phyloP scores from a whole-genome alignment of 179 eudicot genomes.

The Patellifolia procumbens region DNA sequence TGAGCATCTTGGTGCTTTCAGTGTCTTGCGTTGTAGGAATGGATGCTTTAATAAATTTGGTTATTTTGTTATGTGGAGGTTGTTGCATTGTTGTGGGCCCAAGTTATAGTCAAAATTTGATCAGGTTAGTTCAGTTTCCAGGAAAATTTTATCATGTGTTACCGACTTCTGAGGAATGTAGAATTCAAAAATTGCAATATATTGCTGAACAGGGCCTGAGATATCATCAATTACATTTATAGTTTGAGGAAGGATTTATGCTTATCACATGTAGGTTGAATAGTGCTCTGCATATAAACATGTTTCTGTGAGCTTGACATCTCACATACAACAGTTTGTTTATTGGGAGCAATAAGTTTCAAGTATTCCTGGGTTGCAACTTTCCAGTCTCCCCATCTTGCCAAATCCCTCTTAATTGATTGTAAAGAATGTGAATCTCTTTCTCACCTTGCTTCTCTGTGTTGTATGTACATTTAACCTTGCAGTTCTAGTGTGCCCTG shows the following conservation, averaged over 20 bases:
- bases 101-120: not conserved
- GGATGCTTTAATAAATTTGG: not conserved
- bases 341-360: not conserved
- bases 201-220: not conserved
- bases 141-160: not conserved
- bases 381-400: constrained; percentile 4
- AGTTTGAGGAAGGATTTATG: not conserved
- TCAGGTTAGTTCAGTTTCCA: not conserved
- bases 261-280: not conserved
- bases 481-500: constrained; percentile 4
- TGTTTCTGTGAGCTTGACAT: not conserved
- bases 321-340: not conserved
- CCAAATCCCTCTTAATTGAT: constrained; percentile 5
- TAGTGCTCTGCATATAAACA: not conserved
- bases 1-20: not conserved
- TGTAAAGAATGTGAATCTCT: not conserved
- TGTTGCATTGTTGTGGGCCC: not conserved
- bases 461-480: not conserved
- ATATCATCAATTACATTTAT: not conserved
- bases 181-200: not conserved
- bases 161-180: not conserved
- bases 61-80: not conserved
- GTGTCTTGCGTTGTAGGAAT: not conserved
- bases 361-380: not conserved
- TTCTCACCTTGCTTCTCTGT: not conserved